Percentiles rank a stretch among this genome's conserved stretches.
Conservation (phyloP, 768 basidiomycete genomes). For the Hortiboletus flavorubellus region DNA sequence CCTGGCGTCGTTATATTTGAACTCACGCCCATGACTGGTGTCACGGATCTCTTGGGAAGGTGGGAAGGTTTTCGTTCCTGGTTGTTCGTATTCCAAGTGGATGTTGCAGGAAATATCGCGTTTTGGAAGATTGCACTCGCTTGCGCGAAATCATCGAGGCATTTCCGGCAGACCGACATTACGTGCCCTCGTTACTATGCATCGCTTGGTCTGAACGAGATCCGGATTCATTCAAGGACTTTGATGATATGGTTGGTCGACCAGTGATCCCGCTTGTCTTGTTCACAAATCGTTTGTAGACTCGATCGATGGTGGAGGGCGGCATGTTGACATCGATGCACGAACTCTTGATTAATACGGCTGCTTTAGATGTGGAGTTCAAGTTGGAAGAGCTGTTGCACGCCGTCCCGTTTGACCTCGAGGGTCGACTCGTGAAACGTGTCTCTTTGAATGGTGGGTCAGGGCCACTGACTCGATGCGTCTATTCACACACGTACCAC, state of each 20-base stretch:
- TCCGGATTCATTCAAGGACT: conserved; percentile 43
- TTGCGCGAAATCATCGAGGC: conserved; percentile 59
- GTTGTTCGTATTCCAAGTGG: conserved; percentile 1
- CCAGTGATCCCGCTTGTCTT: neutral
- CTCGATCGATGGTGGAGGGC: conserved; percentile 45
- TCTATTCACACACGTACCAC: neutral
- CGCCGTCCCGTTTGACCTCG: conserved; percentile 47
- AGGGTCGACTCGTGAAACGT: conserved; percentile 52
- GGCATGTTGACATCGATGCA: conserved; percentile 39
- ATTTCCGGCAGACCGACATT: conserved; percentile 54
- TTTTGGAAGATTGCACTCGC: conserved; percentile 70
- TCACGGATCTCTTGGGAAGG: conserved; percentile 66
- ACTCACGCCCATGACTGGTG: conserved; percentile 61
- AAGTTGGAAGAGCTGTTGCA: conserved; percentile 47
- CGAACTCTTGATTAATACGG: conserved; percentile 49
- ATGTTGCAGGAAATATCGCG: conserved; percentile 56
- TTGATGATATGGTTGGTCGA: conserved; percentile 56
- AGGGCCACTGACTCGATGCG: conserved; percentile 11
- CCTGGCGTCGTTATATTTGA: conserved; percentile 78
- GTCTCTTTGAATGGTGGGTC: conserved; percentile 46
- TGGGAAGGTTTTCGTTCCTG: conserved; percentile 26
- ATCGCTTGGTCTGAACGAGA: conserved; percentile 56
- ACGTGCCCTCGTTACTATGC: conserved; percentile 57
- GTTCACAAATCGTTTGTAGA: conserved; percentile 34
- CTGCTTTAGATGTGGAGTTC: conserved; percentile 54